A percentile compares a stretch with the other conserved stretches of the same genome.
Conservation (phyloP, 805 yeast genomes). For the Starmerella etchellsii region DNA sequence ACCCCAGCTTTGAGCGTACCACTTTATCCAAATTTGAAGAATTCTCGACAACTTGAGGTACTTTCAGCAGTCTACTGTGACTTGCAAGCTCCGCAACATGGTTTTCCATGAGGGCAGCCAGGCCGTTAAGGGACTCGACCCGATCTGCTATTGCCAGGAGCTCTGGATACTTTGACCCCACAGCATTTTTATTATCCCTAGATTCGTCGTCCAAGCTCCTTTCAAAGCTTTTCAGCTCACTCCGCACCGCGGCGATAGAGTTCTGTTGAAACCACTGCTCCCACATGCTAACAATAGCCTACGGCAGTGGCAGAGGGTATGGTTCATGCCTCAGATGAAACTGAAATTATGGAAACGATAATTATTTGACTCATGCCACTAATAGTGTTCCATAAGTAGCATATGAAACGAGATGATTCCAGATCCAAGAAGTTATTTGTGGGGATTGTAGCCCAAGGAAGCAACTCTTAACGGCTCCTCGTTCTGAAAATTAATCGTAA, state of each 20-base stretch:
- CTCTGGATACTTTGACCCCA: slow-evolving; percentile 14
- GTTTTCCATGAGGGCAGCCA: slow-evolving; percentile 5
- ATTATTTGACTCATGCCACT: too few species aligned
- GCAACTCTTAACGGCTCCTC: too few species aligned
- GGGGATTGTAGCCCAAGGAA: too few species aligned
- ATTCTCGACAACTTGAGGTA: background rate
- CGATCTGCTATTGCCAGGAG: slow-evolving; percentile 11
- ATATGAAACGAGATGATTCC: too few species aligned
- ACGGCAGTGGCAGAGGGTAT: too few species aligned
- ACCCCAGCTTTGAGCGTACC: background rate
- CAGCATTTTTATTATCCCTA: background rate
- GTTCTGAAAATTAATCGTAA: too few species aligned
- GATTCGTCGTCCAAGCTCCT: slow-evolving; percentile 3
- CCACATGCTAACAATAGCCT: slow-evolving; percentile 15
- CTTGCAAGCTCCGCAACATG: slow-evolving; percentile 3
- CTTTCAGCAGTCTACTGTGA: background rate
- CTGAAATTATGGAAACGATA: too few species aligned
- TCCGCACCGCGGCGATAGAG: slow-evolving; percentile 9
- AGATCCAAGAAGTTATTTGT: too few species aligned
- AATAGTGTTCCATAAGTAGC: too few species aligned
- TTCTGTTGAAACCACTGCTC: slow-evolving; percentile 14
- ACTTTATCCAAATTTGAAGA: background rate
- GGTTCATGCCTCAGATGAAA: too few species aligned
- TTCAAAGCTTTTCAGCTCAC: slow-evolving; percentile 1
- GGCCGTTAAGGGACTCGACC: slow-evolving; percentile 6